Conservation (phyloP, 768 basidiomycete genomes). For the Leccinum barrowsii region DNA sequence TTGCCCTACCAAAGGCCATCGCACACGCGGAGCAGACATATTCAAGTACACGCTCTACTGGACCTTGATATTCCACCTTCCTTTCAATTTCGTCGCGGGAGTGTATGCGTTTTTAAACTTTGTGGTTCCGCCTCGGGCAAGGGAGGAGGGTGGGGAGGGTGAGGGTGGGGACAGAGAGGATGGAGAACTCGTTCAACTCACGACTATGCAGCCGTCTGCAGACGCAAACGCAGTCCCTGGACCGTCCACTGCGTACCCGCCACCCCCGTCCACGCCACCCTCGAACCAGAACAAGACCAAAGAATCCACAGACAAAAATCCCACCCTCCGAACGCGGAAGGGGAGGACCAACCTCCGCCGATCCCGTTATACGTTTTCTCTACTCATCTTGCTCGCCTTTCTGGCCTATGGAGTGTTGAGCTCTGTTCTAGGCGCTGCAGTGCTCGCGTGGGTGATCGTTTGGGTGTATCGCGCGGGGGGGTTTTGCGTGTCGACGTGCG, state of each 20-base stretch:
- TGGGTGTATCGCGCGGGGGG: not conserved
- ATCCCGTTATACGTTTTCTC: conserved; percentile 37
- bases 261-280: not conserved
- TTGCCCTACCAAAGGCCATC: not conserved
- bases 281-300: not conserved
- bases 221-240: not conserved
- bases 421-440: conserved; percentile 27
- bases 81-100: conserved; percentile 24
- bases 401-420: conserved; percentile 32
- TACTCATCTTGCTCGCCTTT: conserved; percentile 39
- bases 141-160: not conserved
- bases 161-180: not conserved
- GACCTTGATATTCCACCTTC: conserved; percentile 45
- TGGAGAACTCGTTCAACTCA: not conserved
- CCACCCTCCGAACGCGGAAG: conserved; percentile 4
- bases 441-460: not conserved
- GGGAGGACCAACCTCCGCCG: conserved; percentile 30
- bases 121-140: not conserved
- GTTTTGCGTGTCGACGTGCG: not conserved
- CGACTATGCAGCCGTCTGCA: not conserved
- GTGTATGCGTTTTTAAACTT: not conserved
- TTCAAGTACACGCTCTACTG: conserved; percentile 47
- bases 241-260: not conserved
- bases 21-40: conserved; percentile 29
- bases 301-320: conserved; percentile 9